Evolutionary conservation across 768 basidiomycete genomes (phyloP), one percentile per base, ranked within the genome.

Genomic region (Boletus rubescentipes): DNA sequence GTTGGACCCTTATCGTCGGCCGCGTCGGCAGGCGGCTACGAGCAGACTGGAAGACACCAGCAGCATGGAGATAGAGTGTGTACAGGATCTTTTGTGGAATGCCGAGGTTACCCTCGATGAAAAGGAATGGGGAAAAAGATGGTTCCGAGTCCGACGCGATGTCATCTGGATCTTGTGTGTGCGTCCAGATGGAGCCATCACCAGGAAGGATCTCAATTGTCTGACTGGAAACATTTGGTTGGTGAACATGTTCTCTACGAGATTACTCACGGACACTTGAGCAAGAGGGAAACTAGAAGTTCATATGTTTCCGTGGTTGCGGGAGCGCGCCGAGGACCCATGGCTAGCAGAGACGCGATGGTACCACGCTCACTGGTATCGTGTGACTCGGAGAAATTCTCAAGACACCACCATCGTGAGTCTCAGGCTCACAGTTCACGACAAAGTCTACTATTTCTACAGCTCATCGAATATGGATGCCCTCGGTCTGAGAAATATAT

Each of bases 131-230:
- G 40, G 71, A 69, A 10, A 61, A 41, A 3, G 62, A 57, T 3
- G 37, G 12, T 29, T 61, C 69, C 9, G 37, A 30, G 23, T 61
- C 69, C 9, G 37, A 30, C 7, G 64, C 65, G 29, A 62, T 23
- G 29, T 44, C 45, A 10, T 50, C 40, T 35, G 60, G 58, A 11
- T 46, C 29, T 12, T 41, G 39, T 9, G 41, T 12, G 23, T 61
- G 41, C 11, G 53, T 59, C 83, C 83, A 87, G 37, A 76, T 73
- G 18, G 75, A 63, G 2, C 77, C 62, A 47, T 78, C 76, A 1
- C 85, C 86, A 16, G 87, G 85, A 32, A 88, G 66, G 50, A 89
- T 76, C 66, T 88, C 87, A 18, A 86, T 66, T 1, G 86, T 81
- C 45, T 61, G 49, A 37, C 68, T 69, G 35, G 34, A 47, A 51